Percentiles rank a stretch among this genome's conserved stretches.
These are phyloP conservation scores for Tolypocladium sp. DNA, from an alignment of 2,329 filamentous ascomycete species.

Conservation along the genomic window DNA sequence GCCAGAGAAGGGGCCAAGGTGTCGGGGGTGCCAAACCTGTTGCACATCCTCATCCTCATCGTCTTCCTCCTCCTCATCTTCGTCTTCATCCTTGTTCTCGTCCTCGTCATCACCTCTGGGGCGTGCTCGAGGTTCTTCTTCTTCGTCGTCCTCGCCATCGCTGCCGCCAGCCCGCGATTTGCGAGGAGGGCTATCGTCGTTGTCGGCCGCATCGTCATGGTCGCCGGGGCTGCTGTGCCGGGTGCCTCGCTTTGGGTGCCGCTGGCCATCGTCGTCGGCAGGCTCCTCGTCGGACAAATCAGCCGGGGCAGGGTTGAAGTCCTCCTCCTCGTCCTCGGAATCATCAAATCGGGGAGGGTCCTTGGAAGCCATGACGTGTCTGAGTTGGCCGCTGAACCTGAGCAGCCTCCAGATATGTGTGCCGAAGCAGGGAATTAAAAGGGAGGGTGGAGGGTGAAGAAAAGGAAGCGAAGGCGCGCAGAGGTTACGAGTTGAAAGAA, in stretches of 20 bases:
- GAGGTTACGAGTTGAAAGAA: neutral
- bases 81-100: conserved; percentile 29
- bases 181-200: conserved; percentile 22
- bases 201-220: conserved; percentile 18
- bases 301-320: conserved; percentile 78
- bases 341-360: conserved; percentile 44
- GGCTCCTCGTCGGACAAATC: conserved; percentile 57
- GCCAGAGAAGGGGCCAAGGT: no score
- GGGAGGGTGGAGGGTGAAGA: neutral
- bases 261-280: conserved; percentile 29
- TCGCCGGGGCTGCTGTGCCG: conserved; percentile 28
- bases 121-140: conserved; percentile 11
- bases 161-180: conserved; percentile 13
- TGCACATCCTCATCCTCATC: conserved; percentile 62
- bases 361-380: conserved; percentile 35
- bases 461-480: neutral
- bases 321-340: conserved; percentile 71
- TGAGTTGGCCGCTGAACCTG: neutral
- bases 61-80: conserved; percentile 46
- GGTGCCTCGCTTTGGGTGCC: conserved; percentile 20
- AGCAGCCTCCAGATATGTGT: neutral
- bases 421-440: neutral
- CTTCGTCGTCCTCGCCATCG: conserved; percentile 32
- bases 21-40: conserved; percentile 32
- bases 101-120: conserved; percentile 23